Conservation (phyloP, 2,329 filamentous ascomycete genomes). For the Apiospora arundinis region DNA sequence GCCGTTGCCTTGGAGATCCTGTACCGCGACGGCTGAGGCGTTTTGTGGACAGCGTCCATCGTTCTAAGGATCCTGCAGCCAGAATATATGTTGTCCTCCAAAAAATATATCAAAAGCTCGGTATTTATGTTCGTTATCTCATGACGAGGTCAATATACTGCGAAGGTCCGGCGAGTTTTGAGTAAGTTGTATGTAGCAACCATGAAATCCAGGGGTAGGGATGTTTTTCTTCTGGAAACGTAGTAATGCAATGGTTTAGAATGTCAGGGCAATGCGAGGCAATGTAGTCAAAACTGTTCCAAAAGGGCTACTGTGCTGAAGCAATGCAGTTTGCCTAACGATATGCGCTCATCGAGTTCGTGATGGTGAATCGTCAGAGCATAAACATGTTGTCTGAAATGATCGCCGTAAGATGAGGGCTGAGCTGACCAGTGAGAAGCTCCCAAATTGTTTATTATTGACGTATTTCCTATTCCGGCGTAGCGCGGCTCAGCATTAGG, state of each 20-base stretch:
- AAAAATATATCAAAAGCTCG: neutral
- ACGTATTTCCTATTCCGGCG: neutral
- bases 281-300: neutral
- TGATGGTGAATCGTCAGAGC: neutral
- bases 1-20: slow-evolving; percentile 28
- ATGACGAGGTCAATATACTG: neutral
- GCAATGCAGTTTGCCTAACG: neutral
- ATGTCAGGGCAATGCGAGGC: neutral
- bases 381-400: neutral
- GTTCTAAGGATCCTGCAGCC: neutral
- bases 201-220: neutral
- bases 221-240: neutral
- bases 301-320: neutral
- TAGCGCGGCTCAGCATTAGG: neutral
- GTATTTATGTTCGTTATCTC: neutral
- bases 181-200: neutral
- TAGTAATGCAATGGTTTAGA: too few species aligned
- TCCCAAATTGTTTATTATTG: slow-evolving; percentile 14
- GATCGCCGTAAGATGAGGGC: neutral
- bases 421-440: slow-evolving; percentile 10
- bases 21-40: slow-evolving; percentile 31
- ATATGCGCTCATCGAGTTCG: neutral
- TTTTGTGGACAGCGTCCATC: slow-evolving; percentile 25
- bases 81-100: neutral
- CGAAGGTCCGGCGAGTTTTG: neutral